These are phyloP conservation scores for Moesziomyces antarcticus DNA, from an alignment of 1,284 basidiomycete genomes.

Conservation along the genomic window DNA sequence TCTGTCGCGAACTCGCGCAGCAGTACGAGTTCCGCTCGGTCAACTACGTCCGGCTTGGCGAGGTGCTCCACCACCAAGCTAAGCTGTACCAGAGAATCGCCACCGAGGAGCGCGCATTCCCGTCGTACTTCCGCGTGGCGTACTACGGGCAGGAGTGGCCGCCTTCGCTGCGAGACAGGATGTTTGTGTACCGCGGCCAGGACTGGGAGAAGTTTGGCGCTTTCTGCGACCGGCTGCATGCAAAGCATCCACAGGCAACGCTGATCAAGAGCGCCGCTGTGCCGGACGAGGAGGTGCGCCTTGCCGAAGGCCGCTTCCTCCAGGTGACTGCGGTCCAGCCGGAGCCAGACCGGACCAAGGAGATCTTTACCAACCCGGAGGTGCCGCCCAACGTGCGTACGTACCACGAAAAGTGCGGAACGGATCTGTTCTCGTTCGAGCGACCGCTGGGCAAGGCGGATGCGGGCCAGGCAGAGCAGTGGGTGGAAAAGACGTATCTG, in stretches of 20 bases:
- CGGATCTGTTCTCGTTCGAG: slow-evolving; percentile 73
- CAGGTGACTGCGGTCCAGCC: slow-evolving; percentile 87
- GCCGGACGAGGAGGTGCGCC: slow-evolving; percentile 73
- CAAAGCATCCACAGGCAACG: slow-evolving; percentile 88
- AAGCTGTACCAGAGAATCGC: slow-evolving; percentile 62
- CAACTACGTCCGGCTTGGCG: slow-evolving; percentile 71
- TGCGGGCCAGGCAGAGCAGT: slow-evolving; percentile 68
- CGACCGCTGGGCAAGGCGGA: slow-evolving; percentile 68
- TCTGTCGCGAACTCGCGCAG: slow-evolving; percentile 79
- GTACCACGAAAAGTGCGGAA: slow-evolving; percentile 82
- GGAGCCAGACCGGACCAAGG: slow-evolving; percentile 81
- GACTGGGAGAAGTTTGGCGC: slow-evolving; percentile 83
- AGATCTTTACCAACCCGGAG: slow-evolving; percentile 86
- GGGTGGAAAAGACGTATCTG: slow-evolving; percentile 79
- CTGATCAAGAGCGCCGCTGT: slow-evolving; percentile 80
- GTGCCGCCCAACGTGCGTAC: slow-evolving; percentile 81
- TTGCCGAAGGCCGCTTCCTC: slow-evolving; percentile 50
- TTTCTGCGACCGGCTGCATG: slow-evolving; percentile 91
- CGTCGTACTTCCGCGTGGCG: slow-evolving; percentile 84
- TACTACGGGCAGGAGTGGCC: slow-evolving; percentile 89
- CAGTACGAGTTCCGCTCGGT: slow-evolving; percentile 62
- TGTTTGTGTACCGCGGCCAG: slow-evolving; percentile 86
- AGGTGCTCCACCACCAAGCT: slow-evolving; percentile 63
- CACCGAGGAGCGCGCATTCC: slow-evolving; percentile 55
- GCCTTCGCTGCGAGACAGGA: slow-evolving; percentile 81